Base-by-base conservation (phyloP, 2,329 filamentous ascomycete genomes). In the Colletotrichum sojae region DNA sequence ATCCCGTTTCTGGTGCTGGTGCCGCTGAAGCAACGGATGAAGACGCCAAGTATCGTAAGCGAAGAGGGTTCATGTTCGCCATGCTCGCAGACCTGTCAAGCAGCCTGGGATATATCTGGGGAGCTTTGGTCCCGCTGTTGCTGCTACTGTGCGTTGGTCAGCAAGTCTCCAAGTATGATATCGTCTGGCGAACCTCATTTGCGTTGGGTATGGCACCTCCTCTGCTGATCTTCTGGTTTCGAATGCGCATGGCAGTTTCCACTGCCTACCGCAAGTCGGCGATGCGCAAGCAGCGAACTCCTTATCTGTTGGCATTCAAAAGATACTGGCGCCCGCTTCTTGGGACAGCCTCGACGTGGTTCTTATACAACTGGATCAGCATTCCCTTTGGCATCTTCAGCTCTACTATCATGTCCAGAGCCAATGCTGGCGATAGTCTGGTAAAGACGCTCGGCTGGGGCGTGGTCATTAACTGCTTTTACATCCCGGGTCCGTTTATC, bases 361-460 rank as follows among this genome's bases (percentile, higher is more conserved):
- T 88, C 73, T 75, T 82, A 27, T 83, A 89, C 74, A 85, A 89
- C 73, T 89, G 83, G 74, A 83, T 88, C 48, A 83, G 84, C 0
- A 85, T 86, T 60, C 86, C 86, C 0, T 88, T 88, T 69, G 85
- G 85, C 9, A 81, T 89, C 31, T 88, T 88, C 75, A 84, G 82
- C 63, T 84, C 84, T 0, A 86, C 85, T 22, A 88, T 88, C 66
- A 82, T 87, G 58, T 75, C 76, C 4, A 77, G 81, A 25, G 76
- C 83, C 31, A 83, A 83, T 31, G 72, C 81, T 0, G 75, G 78
- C 15, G 78, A 83, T 40, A 82, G 78, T n/a, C 75, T 84, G 1
- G 76, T 81, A 6, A 79, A 83, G 73, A 82, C 78, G 49, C 71
- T 86, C 25, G 83, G 83, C 8, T 84, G 81, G 78, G 79, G 84